phyloP scores from a whole-genome alignment of 495 filamentous ascomycete species.

The Thermothielavioides terrestris region DNA sequence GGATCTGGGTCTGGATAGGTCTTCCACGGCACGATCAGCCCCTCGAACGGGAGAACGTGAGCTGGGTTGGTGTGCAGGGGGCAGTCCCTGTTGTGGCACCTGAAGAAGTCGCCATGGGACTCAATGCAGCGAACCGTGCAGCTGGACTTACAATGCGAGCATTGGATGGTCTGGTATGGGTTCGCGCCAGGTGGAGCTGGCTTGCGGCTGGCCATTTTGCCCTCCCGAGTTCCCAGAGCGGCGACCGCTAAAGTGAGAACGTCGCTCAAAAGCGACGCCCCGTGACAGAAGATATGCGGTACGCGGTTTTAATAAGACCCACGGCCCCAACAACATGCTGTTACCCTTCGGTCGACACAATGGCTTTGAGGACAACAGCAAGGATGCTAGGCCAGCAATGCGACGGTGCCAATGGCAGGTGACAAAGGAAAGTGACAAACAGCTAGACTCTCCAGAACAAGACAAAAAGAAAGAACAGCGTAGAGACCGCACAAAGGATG shows the following conservation, averaged over 20 bases:
- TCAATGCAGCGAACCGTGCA: slow-evolving; percentile 3
- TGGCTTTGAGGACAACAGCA: neutral
- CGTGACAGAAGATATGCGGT: no score
- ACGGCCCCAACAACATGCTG: no score
- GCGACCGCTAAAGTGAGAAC: no score
- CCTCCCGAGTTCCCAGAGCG: no score
- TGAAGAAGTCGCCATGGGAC: neutral
- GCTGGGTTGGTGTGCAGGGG: neutral
- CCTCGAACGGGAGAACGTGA: no score
- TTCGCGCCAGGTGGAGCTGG: no score
- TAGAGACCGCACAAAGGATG: neutral
- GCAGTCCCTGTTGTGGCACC: slow-evolving; percentile 2
- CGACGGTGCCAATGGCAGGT: neutral
- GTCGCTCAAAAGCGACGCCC: no score
- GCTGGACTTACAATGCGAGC: neutral
- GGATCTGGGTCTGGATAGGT: no score
- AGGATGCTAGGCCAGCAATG: neutral
- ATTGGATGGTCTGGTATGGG: neutral
- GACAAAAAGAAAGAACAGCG: neutral
- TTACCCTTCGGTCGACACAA: neutral
- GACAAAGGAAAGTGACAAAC: neutral
- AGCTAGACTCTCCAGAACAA: neutral
- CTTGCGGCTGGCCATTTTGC: no score
- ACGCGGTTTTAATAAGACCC: neutral
- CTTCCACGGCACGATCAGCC: no score